Percentiles rank a stretch among this genome's conserved stretches.
These are phyloP conservation scores for Ilyonectria sp. DNA, from an alignment of 2,329 filamentous ascomycete genomes.

Conservation along the genomic window DNA sequence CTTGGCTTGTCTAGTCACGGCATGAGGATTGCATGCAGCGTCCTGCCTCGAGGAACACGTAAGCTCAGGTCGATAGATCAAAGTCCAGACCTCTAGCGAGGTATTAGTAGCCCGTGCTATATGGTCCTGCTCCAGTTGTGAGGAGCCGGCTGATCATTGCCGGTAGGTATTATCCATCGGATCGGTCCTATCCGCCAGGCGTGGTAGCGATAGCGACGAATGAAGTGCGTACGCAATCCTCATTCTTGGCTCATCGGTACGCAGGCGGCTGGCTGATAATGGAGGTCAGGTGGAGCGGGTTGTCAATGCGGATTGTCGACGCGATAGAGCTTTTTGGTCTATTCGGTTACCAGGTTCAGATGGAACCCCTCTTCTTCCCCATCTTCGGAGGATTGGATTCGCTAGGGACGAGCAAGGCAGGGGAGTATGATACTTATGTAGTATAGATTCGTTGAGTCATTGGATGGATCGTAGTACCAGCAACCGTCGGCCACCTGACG, in stretches of 20 bases:
- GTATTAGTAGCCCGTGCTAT: conserved; percentile 4
- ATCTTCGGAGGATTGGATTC: conserved; percentile 12
- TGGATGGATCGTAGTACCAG: background rate
- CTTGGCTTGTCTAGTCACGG: conserved; percentile 1
- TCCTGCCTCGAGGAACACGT: conserved; percentile 10
- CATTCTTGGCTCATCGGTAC: conserved; percentile 10
- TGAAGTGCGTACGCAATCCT: conserved; percentile 14
- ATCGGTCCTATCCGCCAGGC: background rate
- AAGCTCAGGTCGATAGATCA: conserved; percentile 1
- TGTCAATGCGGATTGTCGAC: conserved; percentile 13
- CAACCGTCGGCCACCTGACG: background rate
- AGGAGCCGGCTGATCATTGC: background rate
- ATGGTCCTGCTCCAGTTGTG: background rate
- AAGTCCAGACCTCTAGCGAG: conserved; percentile 5
- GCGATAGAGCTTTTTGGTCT: background rate
- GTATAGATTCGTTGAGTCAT: conserved; percentile 1
- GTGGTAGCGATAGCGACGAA: background rate
- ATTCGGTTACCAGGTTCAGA: background rate
- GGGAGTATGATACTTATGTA: background rate
- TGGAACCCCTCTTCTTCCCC: background rate
- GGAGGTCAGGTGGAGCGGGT: conserved; percentile 4
- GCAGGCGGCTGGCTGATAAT: background rate
- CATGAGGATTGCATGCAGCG: conserved; percentile 13
- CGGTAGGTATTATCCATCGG: background rate
- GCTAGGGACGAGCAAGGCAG: background rate